Evolutionary conservation across 352 stramenopile species (phyloP).

Genomic region (Aphanomyces astaci): DNA sequence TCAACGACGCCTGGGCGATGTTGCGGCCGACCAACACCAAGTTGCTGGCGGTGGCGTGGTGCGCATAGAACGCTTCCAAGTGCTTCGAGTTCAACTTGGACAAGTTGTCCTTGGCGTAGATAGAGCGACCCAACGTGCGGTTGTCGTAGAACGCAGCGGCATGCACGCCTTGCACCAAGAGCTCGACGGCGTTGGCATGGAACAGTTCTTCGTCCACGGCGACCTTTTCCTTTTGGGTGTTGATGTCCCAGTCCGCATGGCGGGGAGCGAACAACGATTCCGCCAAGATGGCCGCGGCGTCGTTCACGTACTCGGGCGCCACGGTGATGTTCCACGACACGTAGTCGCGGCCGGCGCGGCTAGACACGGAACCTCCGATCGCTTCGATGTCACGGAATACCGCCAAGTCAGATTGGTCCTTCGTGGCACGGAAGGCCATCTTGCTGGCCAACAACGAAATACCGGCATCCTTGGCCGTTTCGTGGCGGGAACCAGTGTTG

Average conservation of each 20-base stretch:
- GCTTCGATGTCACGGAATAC: conserved; percentile 78
- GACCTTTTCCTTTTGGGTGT: conserved; percentile 61
- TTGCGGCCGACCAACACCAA: conserved; percentile 54
- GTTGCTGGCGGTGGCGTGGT: conserved; percentile 59
- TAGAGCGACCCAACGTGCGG: conserved; percentile 48
- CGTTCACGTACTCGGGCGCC: conserved; percentile 54
- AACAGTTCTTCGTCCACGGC: conserved; percentile 44
- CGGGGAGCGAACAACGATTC: conserved; percentile 70
- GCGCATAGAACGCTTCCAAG: conserved; percentile 49
- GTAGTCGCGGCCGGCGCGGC: conserved; percentile 56
- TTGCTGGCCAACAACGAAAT: conserved; percentile 73
- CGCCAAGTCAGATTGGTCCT: conserved; percentile 63
- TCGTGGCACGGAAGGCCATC: conserved; percentile 75
- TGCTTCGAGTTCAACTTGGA: conserved; percentile 36
- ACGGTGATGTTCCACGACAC: conserved; percentile 74
- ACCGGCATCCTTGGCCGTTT: conserved; percentile 62
- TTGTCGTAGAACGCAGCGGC: conserved; percentile 78
- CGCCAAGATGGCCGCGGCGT: conserved; percentile 60
- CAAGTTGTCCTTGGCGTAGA: conserved; percentile 50
- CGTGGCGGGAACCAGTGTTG: conserved; percentile 46
- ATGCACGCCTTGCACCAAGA: conserved; percentile 54
- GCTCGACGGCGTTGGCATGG: conserved; percentile 32
- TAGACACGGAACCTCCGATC: conserved; percentile 57
- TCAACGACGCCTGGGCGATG: conserved; percentile 53
- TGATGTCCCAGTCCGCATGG: conserved; percentile 73